These are phyloP conservation scores for Pontederia crassipes DNA, from an alignment of 176 grass and related monocot genomes.

Conservation along the genomic window DNA sequence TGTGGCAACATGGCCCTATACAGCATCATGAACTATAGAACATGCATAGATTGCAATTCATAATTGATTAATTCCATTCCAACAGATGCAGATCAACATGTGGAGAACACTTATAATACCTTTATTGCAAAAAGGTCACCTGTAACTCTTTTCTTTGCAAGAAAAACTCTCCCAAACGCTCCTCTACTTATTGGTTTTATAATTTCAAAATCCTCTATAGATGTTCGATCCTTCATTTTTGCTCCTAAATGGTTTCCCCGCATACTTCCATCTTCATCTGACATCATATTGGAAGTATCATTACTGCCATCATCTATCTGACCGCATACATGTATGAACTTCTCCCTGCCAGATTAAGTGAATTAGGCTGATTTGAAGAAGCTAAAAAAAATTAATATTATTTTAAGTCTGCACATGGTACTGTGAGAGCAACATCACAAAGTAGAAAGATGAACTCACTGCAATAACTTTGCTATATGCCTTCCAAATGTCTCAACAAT, in stretches of 20 bases:
- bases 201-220: constrained; percentile 98
- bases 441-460: constrained; percentile 39
- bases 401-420: background rate
- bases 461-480: constrained; percentile 66
- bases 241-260: constrained; percentile 42
- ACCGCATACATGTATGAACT: constrained; percentile 80
- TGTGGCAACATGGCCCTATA: too few relatives aligned
- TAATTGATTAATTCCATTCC: too few relatives aligned
- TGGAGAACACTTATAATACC: constrained; percentile 28
- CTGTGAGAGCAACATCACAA: background rate
- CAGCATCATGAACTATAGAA: too few relatives aligned
- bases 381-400: background rate
- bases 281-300: constrained; percentile 36
- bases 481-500: constrained; percentile 93
- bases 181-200: constrained; percentile 90
- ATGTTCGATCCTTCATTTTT: constrained; percentile 74
- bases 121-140: constrained; percentile 95
- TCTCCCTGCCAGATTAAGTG: constrained; percentile 53
- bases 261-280: constrained; percentile 48
- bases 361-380: constrained; percentile 12
- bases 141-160: constrained; percentile 87
- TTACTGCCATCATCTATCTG: constrained; percentile 58
- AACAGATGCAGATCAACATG: background rate
- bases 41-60: too few relatives aligned
- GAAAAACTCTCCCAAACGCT: constrained; percentile 88